Conservation (phyloP, 1,284 basidiomycete species). For the Cutaneotrichosporon dermatis region DNA sequence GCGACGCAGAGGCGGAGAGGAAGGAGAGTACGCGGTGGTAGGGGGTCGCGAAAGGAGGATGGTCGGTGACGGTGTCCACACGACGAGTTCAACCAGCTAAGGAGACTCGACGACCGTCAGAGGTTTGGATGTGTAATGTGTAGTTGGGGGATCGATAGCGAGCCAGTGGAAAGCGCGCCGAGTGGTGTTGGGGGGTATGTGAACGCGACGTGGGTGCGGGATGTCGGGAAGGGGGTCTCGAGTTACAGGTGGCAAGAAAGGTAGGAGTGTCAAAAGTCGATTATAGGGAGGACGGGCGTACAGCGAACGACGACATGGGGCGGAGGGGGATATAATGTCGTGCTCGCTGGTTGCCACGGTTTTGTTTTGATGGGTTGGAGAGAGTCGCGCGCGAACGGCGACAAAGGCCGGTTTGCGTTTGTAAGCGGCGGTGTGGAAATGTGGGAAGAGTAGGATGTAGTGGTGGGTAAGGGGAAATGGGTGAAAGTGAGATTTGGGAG, state of each 20-base stretch:
- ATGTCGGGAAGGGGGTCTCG: not conserved
- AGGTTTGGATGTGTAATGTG: not conserved
- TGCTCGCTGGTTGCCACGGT: not conserved
- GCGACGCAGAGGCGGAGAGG: no score
- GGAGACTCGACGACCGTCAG: constrained; percentile 7
- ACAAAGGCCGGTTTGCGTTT: not conserved
- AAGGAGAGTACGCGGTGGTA: no score
- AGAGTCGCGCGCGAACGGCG: not conserved
- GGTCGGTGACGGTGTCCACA: not conserved
- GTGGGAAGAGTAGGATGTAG: not conserved
- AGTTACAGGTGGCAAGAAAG: not conserved
- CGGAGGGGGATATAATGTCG: not conserved
- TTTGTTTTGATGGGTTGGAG: not conserved
- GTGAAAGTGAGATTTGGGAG: not conserved
- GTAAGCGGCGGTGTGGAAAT: no score
- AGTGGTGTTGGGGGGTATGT: not conserved
- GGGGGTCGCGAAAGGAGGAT: no score
- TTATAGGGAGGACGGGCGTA: not conserved
- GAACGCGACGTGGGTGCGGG: not conserved
- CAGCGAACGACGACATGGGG: not conserved
- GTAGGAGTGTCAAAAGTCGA: not conserved
- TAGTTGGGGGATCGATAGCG: not conserved
- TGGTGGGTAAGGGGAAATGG: not conserved
- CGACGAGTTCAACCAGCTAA: constrained; percentile 11
- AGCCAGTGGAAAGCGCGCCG: not conserved